Percentiles rank a stretch among this genome's conserved stretches.
Evolutionary conservation across 1,284 basidiomycete species (phyloP).

Genomic region (Sparassis latifolia): DNA sequence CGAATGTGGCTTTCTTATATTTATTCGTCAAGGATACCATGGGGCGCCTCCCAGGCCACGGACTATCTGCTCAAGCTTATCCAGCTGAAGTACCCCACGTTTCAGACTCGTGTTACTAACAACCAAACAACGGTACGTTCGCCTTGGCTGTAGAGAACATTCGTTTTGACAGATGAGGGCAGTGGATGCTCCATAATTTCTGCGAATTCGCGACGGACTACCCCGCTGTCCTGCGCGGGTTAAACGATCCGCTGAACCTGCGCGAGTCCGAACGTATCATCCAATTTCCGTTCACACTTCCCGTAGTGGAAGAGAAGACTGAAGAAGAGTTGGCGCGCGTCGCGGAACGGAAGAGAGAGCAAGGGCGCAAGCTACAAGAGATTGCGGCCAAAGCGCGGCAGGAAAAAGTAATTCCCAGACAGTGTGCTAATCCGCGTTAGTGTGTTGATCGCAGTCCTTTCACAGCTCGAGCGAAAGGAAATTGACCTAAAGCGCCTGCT

Average conservation of each 20-base stretch:
- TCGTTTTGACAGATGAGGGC: not conserved
- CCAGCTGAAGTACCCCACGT: conserved; percentile 94
- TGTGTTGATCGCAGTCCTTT: not conserved
- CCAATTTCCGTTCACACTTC: conserved; percentile 78
- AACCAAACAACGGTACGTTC: conserved; percentile 49
- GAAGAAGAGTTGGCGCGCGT: conserved; percentile 83
- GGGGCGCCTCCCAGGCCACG: conserved; percentile 86
- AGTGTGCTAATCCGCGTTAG: not conserved
- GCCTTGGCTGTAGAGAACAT: not conserved
- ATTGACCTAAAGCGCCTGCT: conserved; percentile 73
- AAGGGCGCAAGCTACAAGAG: conserved; percentile 86
- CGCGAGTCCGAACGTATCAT: conserved; percentile 67
- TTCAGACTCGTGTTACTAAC: conserved; percentile 57
- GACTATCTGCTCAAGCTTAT: conserved; percentile 91
- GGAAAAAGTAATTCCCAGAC: conserved; percentile 63
- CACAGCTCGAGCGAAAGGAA: conserved; percentile 73
- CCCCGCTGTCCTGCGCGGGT: conserved; percentile 52
- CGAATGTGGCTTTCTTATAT: too few relatives aligned
- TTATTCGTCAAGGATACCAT: conserved; percentile 65
- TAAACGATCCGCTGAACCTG: conserved; percentile 61
- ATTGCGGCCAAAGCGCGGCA: conserved; percentile 82
- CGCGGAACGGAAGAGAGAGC: conserved; percentile 77
- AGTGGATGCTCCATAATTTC: conserved; percentile 89
- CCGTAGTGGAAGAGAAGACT: conserved; percentile 79
- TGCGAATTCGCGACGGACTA: conserved; percentile 87